These are phyloP conservation scores for Cryoendolithus antarcticus DNA, from an alignment of 2,329 filamentous ascomycete genomes.

Conservation along the genomic window DNA sequence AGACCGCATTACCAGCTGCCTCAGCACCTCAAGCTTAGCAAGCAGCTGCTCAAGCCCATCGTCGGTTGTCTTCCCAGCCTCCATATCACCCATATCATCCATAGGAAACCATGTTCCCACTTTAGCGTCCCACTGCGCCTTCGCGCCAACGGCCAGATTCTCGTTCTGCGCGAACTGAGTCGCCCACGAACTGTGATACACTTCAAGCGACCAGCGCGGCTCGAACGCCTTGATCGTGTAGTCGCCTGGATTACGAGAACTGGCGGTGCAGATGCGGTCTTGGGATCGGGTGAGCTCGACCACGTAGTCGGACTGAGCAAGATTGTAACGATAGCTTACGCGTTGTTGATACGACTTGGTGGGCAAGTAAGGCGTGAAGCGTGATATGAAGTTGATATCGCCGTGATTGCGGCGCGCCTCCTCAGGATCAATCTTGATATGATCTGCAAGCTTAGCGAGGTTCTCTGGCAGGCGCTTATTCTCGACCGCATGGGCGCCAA, in stretches of 20 bases:
- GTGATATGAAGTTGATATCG: slow-evolving; percentile 10
- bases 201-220: slow-evolving; percentile 18
- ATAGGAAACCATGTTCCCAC: slow-evolving; percentile 20
- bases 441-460: slow-evolving; percentile 10
- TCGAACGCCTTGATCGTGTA: slow-evolving; percentile 10
- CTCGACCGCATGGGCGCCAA: slow-evolving; percentile 9
- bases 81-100: slow-evolving; percentile 7
- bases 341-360: slow-evolving; percentile 14
- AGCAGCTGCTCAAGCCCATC: slow-evolving; percentile 18
- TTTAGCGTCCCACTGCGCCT: slow-evolving; percentile 16
- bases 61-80: slow-evolving; percentile 4
- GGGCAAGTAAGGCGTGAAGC: slow-evolving; percentile 6
- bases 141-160: slow-evolving; percentile 15
- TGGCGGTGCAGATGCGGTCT: slow-evolving; percentile 7
- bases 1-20: slow-evolving; percentile 5
- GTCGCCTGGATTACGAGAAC: background rate
- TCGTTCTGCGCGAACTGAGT: slow-evolving; percentile 17
- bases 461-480: slow-evolving; percentile 8
- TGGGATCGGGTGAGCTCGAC: slow-evolving; percentile 20
- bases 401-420: slow-evolving; percentile 2
- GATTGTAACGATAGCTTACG: slow-evolving; percentile 16
- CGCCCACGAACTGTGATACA: slow-evolving; percentile 20
- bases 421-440: slow-evolving; percentile 9
- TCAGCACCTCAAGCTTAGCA: slow-evolving; percentile 15
- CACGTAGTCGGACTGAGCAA: slow-evolving; percentile 17